phyloP scores from a whole-genome alignment of 208 protist genomes.

The Sergeia podlipaevii region DNA sequence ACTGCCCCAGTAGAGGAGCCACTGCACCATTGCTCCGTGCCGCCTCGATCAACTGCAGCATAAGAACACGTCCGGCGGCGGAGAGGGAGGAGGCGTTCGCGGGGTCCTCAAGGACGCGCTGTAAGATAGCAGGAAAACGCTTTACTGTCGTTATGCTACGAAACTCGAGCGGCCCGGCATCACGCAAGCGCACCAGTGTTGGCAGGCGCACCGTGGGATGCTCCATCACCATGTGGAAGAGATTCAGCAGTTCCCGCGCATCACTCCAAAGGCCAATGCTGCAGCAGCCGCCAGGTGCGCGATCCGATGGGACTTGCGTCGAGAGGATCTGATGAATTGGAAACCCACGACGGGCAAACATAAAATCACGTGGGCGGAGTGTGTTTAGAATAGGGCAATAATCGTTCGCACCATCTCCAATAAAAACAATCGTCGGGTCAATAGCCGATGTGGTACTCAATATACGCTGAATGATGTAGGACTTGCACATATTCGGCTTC shows the following conservation, averaged over 20 bases:
- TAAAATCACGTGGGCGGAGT: constrained; percentile 74
- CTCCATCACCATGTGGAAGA: constrained; percentile 48
- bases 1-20: constrained; percentile 62
- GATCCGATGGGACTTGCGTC: constrained; percentile 4
- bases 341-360: constrained; percentile 68
- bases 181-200: constrained; percentile 74
- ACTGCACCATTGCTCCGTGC: constrained; percentile 41
- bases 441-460: constrained; percentile 70
- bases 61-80: constrained; percentile 10
- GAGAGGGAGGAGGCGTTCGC: constrained; percentile 1
- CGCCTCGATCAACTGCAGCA: constrained; percentile 33
- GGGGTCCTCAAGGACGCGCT: constrained; percentile 39
- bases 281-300: constrained; percentile 61
- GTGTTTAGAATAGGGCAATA: constrained; percentile 78
- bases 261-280: constrained; percentile 64
- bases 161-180: constrained; percentile 59
- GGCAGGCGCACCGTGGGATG: constrained; percentile 42
- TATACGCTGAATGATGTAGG: constrained; percentile 64
- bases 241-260: constrained; percentile 52
- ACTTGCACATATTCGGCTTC: constrained; percentile 88
- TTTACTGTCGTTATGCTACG: constrained; percentile 52
- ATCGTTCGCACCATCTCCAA: constrained; percentile 85
- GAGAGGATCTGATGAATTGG: constrained; percentile 51
- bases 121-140: constrained; percentile 55
- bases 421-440: constrained; percentile 84